Percentiles rank a stretch among this genome's conserved stretches.
phyloP scores from a whole-genome alignment of 129 eudicot genomes.

The Silybum marianum region DNA sequence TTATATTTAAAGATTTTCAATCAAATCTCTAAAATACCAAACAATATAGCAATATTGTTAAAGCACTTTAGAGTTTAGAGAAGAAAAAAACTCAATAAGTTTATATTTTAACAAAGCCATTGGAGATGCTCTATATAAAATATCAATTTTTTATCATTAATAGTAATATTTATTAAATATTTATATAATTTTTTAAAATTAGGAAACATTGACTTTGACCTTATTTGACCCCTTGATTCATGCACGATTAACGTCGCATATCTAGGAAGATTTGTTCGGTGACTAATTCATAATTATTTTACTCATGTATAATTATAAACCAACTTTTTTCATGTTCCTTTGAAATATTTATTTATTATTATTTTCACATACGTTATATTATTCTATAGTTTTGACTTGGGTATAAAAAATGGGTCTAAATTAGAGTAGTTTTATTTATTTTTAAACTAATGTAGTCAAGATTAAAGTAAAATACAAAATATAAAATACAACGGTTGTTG shows the following conservation, averaged over 20 bases:
- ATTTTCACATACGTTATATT: no score
- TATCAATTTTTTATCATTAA: no score
- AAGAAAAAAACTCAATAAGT: no score
- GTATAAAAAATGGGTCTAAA: not conserved
- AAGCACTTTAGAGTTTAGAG: no score
- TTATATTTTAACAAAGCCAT: no score
- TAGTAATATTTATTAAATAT: no score
- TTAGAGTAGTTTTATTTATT: not conserved
- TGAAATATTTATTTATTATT: not conserved
- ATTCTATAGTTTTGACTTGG: not conserved
- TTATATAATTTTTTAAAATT: not conserved
- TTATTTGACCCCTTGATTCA: constrained; percentile 11
- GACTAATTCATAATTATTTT: constrained; percentile 8
- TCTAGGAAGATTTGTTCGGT: constrained; percentile 18
- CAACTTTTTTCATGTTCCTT: not conserved
- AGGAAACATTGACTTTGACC: constrained; percentile 3
- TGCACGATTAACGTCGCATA: constrained; percentile 31
- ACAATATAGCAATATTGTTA: no score
- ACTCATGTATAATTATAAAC: not conserved
- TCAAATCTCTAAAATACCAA: no score
- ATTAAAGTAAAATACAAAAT: no score
- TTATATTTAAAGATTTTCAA: no score
- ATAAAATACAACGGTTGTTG: no score
- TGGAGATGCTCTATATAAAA: no score
- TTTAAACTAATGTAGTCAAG: not conserved